Percentiles rank a stretch among this genome's conserved stretches.
phyloP scores from a whole-genome alignment of 768 basidiomycete species.

The Suillus weaverae region DNA sequence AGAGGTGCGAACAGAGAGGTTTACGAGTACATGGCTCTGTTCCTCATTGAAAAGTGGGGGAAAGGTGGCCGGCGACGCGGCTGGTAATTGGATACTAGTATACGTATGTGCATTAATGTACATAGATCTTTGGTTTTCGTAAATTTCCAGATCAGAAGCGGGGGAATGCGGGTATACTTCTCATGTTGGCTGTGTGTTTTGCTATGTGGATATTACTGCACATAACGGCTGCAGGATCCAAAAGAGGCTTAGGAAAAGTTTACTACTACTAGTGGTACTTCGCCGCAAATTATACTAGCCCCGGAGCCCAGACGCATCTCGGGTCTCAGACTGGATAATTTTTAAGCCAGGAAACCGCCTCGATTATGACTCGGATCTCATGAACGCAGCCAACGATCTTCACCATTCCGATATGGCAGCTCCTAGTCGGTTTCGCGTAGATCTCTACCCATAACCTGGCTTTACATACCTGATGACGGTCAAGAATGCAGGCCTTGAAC shows the following conservation, averaged over 20 bases:
- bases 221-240: background rate
- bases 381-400: background rate
- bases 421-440: background rate
- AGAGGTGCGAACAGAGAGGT: constrained; percentile 84
- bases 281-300: no score
- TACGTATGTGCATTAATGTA: background rate
- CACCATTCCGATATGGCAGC: background rate
- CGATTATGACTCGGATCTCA: background rate
- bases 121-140: background rate
- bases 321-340: background rate
- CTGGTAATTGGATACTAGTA: constrained; percentile 39
- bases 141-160: background rate
- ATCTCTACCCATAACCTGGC: background rate
- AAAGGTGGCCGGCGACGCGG: constrained; percentile 69
- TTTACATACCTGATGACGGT: background rate
- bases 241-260: background rate
- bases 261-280: background rate
- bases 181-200: background rate
- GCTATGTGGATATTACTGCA: no score
- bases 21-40: constrained; percentile 81
- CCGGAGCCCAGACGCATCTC: background rate
- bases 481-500: background rate
- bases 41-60: constrained; percentile 93
- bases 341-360: background rate
- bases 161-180: background rate